phyloP scores from a whole-genome alignment of 1,284 basidiomycete species.

The Puccinia triticina region DNA sequence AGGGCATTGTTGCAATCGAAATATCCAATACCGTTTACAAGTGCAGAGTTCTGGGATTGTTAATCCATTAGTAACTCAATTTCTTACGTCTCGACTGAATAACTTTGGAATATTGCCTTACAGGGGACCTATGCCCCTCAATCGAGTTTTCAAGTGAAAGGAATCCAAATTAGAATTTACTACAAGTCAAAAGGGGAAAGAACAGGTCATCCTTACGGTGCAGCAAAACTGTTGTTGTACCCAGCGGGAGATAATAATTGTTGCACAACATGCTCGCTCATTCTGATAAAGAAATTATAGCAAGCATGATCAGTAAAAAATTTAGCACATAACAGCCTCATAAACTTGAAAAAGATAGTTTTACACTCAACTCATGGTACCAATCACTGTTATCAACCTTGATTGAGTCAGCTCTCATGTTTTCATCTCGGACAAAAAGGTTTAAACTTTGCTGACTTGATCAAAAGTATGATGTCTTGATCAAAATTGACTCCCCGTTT shows the following conservation, averaged over 20 bases:
- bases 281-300: not conserved
- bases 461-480: conserved; percentile 39
- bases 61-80: not conserved
- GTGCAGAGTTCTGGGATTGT: conserved; percentile 26
- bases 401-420: not conserved
- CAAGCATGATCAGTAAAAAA: not conserved
- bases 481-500: conserved; percentile 38
- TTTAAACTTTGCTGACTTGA: conserved; percentile 10
- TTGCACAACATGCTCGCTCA: conserved; percentile 9
- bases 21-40: conserved; percentile 41
- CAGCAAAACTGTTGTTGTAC: conserved; percentile 57
- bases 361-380: conserved; percentile 37
- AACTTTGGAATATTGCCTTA: not conserved
- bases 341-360: not conserved
- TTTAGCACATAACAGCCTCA: not conserved
- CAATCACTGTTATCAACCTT: conserved; percentile 29
- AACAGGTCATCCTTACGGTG: conserved; percentile 62
- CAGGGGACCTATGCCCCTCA: conserved; percentile 59
- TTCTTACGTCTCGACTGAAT: not conserved
- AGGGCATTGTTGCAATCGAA: conserved; percentile 37
- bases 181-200: not conserved
- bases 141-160: conserved; percentile 59
- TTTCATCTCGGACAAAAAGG: not conserved
- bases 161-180: not conserved
- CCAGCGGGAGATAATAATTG: conserved; percentile 52